A percentile compares a stretch with the other conserved stretches of the same genome.
These are phyloP conservation scores for Plasmodium sp. DNA, from an alignment of 169 alveolate genomes.

Conservation along the genomic window DNA sequence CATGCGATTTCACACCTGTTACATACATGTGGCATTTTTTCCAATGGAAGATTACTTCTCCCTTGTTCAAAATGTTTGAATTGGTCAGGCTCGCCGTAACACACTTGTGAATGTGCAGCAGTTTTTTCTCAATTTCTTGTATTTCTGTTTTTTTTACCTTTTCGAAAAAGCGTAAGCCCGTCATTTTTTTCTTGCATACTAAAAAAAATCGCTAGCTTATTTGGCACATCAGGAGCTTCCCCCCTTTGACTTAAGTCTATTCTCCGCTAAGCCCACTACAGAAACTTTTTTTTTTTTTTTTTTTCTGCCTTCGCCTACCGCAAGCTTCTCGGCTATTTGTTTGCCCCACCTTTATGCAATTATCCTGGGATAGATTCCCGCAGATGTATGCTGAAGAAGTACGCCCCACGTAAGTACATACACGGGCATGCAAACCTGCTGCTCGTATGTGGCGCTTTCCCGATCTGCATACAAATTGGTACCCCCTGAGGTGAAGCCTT, in stretches of 20 bases:
- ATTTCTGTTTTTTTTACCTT: slow-evolving; percentile 50
- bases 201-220: not conserved
- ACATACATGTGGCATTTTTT: slow-evolving; percentile 44
- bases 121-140: slow-evolving; percentile 40
- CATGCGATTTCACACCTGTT: slow-evolving; percentile 47
- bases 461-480: not conserved
- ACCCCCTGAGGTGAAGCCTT: not conserved
- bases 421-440: not conserved
- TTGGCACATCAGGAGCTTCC: not conserved
- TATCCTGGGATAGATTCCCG: not conserved
- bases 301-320: not conserved
- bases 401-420: not conserved
- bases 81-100: slow-evolving; percentile 13
- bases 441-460: not conserved
- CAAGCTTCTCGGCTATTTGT: not conserved
- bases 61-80: slow-evolving; percentile 17
- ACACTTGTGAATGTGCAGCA: slow-evolving; percentile 48
- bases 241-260: not conserved
- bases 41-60: slow-evolving; percentile 41
- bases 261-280: not conserved
- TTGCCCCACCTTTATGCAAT: not conserved
- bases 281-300: not conserved
- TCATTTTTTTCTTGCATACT: slow-evolving; percentile 27
- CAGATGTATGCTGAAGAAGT: not conserved
- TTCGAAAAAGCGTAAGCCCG: slow-evolving; percentile 51